Evolutionary conservation across 805 yeast species (phyloP).

Genomic region (Kuraishia borneana): DNA sequence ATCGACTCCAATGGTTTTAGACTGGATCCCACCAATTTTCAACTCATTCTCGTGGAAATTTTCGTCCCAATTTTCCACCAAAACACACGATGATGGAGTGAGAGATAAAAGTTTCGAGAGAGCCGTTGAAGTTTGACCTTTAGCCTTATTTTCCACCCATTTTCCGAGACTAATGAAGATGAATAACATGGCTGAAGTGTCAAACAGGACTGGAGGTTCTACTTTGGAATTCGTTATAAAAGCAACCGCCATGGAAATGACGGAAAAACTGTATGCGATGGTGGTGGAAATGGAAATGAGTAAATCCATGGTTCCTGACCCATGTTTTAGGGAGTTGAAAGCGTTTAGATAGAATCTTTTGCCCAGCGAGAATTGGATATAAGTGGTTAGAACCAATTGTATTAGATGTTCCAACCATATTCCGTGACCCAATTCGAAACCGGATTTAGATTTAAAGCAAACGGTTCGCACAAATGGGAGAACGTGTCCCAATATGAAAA

Average conservation of each 20-base stretch:
- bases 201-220: constrained; percentile 70
- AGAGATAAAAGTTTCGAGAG: constrained; percentile 69
- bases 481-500: constrained; percentile 38
- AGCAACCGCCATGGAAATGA: constrained; percentile 44
- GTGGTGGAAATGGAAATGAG: constrained; percentile 75
- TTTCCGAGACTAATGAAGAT: constrained; percentile 83
- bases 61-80: constrained; percentile 31
- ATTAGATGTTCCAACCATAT: constrained; percentile 52
- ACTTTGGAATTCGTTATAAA: constrained; percentile 27
- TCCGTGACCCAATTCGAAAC: constrained; percentile 33
- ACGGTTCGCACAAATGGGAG: constrained; percentile 24
- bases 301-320: constrained; percentile 86
- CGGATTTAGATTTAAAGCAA: constrained; percentile 7
- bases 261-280: constrained; percentile 67
- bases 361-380: constrained; percentile 62
- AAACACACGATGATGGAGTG: constrained; percentile 66
- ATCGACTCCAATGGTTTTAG: constrained; percentile 55
- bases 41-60: not conserved
- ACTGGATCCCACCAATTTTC: constrained; percentile 14
- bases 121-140: constrained; percentile 88
- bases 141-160: constrained; percentile 83
- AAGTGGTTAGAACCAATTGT: constrained; percentile 44
- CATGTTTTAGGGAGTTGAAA: constrained; percentile 50
- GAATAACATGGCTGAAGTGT: constrained; percentile 77
- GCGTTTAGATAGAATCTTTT: constrained; percentile 55